Evolutionary conservation across 345 rosid genomes (phyloP).

Genomic region (Populus ilicifolia): DNA sequence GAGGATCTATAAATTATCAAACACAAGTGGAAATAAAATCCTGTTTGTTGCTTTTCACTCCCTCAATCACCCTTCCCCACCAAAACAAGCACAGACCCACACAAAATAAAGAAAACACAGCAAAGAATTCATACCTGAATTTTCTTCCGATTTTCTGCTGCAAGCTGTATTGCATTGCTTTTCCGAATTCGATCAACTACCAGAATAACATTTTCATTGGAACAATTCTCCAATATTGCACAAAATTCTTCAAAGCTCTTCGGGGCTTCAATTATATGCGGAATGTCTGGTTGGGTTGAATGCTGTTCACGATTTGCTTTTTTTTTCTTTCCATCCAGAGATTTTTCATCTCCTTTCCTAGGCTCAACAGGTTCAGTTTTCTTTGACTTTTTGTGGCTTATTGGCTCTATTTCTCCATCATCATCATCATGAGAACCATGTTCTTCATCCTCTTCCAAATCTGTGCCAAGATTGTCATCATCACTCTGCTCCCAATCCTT

Average conservation of each 20-base stretch:
- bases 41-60: no score
- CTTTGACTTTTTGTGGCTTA: constrained; percentile 34
- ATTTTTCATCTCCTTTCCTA: constrained; percentile 14
- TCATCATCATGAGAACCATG: constrained; percentile 25
- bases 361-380: constrained; percentile 21
- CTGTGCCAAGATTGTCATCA: constrained; percentile 55
- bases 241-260: constrained; percentile 61
- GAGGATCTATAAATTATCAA: background rate
- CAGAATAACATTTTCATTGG: constrained; percentile 48
- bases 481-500: constrained; percentile 95
- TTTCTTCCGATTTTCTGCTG: constrained; percentile 90
- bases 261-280: constrained; percentile 75
- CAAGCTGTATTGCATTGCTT: constrained; percentile 64
- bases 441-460: constrained; percentile 51
- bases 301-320: constrained; percentile 26
- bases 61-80: background rate
- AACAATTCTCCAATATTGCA: constrained; percentile 47
- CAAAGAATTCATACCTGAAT: constrained; percentile 57
- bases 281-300: constrained; percentile 44
- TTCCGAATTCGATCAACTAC: constrained; percentile 62
- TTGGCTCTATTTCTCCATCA: constrained; percentile 27
- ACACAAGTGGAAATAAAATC: no score
- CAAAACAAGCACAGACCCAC: background rate
- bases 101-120: background rate
- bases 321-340: constrained; percentile 21